Percentiles rank a stretch among this genome's conserved stretches.
These are phyloP conservation scores for Clarireedia sp. DNA, from an alignment of 2,329 filamentous ascomycete species.

Conservation along the genomic window DNA sequence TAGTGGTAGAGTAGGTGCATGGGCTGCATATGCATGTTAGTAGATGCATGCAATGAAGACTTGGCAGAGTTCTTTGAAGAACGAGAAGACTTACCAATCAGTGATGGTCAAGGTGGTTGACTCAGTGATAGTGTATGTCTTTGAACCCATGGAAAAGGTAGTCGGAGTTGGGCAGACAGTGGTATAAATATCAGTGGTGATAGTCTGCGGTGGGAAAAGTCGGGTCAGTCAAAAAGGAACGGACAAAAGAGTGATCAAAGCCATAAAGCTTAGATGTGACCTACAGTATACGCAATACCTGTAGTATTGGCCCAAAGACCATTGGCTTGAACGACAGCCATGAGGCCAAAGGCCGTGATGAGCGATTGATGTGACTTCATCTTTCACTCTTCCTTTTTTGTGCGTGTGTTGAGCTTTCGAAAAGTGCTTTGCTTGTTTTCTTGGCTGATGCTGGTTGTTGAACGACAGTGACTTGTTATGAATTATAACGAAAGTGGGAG, in stretches of 20 bases:
- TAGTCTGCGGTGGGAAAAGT: constrained; percentile 1
- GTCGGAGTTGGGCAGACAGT: constrained; percentile 32
- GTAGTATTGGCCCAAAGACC: constrained; percentile 3
- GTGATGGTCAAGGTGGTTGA: constrained; percentile 41
- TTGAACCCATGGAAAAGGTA: constrained; percentile 33
- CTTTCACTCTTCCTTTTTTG: neutral
- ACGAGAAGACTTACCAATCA: constrained; percentile 28
- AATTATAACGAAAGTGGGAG: constrained; percentile 1
- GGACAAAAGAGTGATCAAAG: neutral
- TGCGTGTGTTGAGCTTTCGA: no score
- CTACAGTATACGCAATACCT: constrained; percentile 7
- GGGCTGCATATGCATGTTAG: neutral
- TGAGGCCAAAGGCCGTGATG: constrained; percentile 7
- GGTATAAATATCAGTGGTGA: constrained; percentile 33
- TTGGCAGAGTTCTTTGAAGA: neutral
- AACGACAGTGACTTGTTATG: neutral
- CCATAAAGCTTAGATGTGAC: neutral
- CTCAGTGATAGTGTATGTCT: constrained; percentile 52
- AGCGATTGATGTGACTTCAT: constrained; percentile 11
- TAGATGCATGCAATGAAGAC: neutral
- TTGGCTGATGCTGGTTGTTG: no score
- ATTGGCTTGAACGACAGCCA: constrained; percentile 2
- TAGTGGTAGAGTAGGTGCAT: constrained; percentile 8
- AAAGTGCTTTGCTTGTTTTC: no score
- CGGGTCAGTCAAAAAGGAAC: neutral